Evolutionary conservation across 2,329 filamentous ascomycete species (phyloP).

Genomic region (Fonsecaea pedrosoi): DNA sequence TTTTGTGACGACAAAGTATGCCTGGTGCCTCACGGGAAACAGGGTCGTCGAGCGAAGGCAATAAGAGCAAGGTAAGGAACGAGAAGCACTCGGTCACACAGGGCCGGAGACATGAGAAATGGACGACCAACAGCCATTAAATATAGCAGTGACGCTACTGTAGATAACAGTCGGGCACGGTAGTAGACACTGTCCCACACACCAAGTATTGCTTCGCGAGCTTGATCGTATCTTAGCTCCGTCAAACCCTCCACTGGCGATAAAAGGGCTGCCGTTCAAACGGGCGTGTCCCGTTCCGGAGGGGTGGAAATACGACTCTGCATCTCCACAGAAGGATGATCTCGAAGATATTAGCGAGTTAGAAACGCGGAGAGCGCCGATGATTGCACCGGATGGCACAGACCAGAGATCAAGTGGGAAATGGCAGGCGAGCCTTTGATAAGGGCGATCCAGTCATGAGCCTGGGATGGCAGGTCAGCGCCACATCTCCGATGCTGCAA

Average conservation of each 20-base stretch:
- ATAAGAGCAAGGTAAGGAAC: neutral
- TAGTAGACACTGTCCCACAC: neutral
- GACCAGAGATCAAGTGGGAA: slow-evolving; percentile 20
- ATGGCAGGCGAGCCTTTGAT: slow-evolving; percentile 23
- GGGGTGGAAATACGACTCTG: slow-evolving; percentile 27
- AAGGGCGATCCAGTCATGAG: slow-evolving; percentile 28
- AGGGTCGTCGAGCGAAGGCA: neutral
- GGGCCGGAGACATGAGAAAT: neutral
- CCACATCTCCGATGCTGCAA: slow-evolving; percentile 6
- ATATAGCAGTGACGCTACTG: slow-evolving; percentile 12
- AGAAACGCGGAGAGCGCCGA: slow-evolving; percentile 29
- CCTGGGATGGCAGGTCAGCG: neutral
- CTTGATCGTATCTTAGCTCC: slow-evolving; percentile 18
- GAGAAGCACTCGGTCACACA: slow-evolving; percentile 1
- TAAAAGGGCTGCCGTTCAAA: slow-evolving; percentile 9
- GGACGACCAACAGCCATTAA: slow-evolving; percentile 12
- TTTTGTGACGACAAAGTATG: slow-evolving; percentile 5
- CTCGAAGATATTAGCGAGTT: slow-evolving; percentile 25
- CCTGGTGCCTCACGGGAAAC: neutral
- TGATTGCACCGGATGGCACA: slow-evolving; percentile 6
- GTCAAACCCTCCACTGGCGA: neutral
- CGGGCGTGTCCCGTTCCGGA: slow-evolving; percentile 14
- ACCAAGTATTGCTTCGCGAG: slow-evolving; percentile 1
- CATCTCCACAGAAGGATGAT: slow-evolving; percentile 19
- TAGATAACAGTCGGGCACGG: slow-evolving; percentile 17